Evolutionary conservation across 371 early-diverging fungal genomes (phyloP), one percentile per base, ranked within the genome.

Genomic region (Batkoa obscura): DNA sequence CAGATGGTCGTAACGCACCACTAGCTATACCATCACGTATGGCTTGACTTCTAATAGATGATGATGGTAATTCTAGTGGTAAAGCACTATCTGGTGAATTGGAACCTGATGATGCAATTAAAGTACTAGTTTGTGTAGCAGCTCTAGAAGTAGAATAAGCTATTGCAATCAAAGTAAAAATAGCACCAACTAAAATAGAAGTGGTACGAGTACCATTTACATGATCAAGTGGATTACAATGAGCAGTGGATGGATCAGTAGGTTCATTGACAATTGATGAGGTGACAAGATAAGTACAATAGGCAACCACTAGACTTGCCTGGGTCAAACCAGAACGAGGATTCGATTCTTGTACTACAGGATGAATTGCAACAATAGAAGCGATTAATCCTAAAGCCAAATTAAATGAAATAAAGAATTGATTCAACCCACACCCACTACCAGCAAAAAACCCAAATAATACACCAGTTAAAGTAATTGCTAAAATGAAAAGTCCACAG

Each of bases 111-210:
- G 50, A 81, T 42, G 70, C 71, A 49, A 78, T 69, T 15, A 79
- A 69, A 0, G 78, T 71, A 45, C 73, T 75, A 45, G 79, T 78
- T 63, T 84, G 83, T 13, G 85, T 84, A 17, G 91, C 94, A 6
- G 91, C 90, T 48, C 88, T 74, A 17, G 90, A 84, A 3, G 97
- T 91, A 5, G 88, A 88, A 69, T 94, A 96, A 32, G 85, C 85
- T 47, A 96, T 78, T 2, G 93, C 93, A 50, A 90, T 64, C 59
- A 96, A 88, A 0, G 94, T 93, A 65, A 96, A 88, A 23, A 91
- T 57, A 6, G 91, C 86, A 8, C 97, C 97, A 46, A 93, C 62
- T 4, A 90, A 74, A 13, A 92, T 73, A 1, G 87, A 76, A 0
- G 91, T 89, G 2, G 86, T 88, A 55, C 84, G 79, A 1, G 90